Evolutionary conservation across 768 basidiomycete species (phyloP), one percentile per base, ranked within the genome.

Genomic region (Gautieria morchelliformis): DNA sequence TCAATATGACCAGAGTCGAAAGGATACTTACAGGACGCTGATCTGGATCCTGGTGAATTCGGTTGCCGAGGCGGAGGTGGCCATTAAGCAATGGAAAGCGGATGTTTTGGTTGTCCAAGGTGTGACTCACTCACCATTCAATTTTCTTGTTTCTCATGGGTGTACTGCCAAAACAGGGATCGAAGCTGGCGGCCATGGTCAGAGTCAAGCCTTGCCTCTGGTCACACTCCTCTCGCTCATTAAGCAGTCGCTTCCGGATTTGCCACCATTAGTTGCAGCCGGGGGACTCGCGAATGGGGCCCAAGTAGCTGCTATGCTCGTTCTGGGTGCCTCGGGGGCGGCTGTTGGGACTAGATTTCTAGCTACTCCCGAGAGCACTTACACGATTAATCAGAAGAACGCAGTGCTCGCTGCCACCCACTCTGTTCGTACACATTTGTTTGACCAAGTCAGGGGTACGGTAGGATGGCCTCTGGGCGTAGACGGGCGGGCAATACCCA

Each of bases 81-180:
- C 88, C 19, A 66, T 74, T n/a, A 70, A 80, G 30, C 73, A 79
- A n/a, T 88, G 83, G 81, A 79, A 82, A 62, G 81, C 74, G 8
- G 90, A 93, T 66, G 79, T 83, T 39, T 68, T 93, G 56, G 82
- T 93, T 17, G 85, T 80, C 2, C 90, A 93, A 81, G 88, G 90
- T 87, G 62, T 56, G 10, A 11, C 57, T 19, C 44, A 53, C 17
- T 44, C 35, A 9, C 9, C 2, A 15, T 37, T 20, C 33, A n/a
- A 40, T 52, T 33, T 14, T 48, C 2, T 35, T 17, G 24, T 20
- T 12, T 17, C 53, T 17, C 12, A 19, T 7, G 24, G 42, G 32
- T 35, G n/a, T 44, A 44, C 5, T 30, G 35, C 6, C 12, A 5
- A 30, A 58, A 37, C 64, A 91, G 89, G 89, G 4, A 80, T 75